Base-by-base conservation (phyloP, 495 filamentous ascomycete genomes). In the Thermothielavioides terrestris region DNA sequence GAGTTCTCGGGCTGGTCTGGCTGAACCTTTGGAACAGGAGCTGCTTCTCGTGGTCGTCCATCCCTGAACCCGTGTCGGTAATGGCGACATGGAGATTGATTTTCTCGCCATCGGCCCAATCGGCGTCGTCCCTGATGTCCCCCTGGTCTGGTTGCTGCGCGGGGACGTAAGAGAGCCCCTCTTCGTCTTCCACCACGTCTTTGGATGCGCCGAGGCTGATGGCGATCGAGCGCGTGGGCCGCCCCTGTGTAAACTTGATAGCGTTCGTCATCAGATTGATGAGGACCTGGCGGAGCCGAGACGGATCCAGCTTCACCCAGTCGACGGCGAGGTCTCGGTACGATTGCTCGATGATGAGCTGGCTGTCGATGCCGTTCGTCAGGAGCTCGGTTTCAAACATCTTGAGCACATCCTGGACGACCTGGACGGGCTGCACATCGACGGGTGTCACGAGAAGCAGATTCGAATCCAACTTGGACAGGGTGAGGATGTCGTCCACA, bases 391-490 rank as follows among this genome's bases (percentile, higher is more conserved):
- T 76, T 56, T 88, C 83, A 58, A 90, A 91, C 77, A 95, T 91
- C 59, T 82, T 85, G 22, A 91, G 61, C 3, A 86, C 79, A 4
- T 76, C 72, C 49, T 83, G 76, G 2, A 89, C 77, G 17, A 89
- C 79, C 20, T 68, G 64, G 42, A 81, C 65, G 3, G 89, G 88
- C 62, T 88, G 81, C 6, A 83, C 78, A 50, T 82, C 77, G 12
- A 85, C 79, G 5, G 86, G 88, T 5, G 84, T 82, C 7, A 94
- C 80, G 14, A 85, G 76, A 10, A 94, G 68, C 55, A 90, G 75
- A 17, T 84, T 82, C 2, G 85, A 86, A 51, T 94, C 88, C n/a
- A 94, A 72, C 56, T 94, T 94, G 2, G 86, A 89, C 25, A 89
- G 77, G 2, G 84, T 87, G 21, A 94, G 68, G 27, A 94, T 83